Percentiles rank a stretch among this genome's conserved stretches.
These are phyloP conservation scores for Clonostachys sp. DNA, from an alignment of 2,329 filamentous ascomycete species.

Conservation along the genomic window DNA sequence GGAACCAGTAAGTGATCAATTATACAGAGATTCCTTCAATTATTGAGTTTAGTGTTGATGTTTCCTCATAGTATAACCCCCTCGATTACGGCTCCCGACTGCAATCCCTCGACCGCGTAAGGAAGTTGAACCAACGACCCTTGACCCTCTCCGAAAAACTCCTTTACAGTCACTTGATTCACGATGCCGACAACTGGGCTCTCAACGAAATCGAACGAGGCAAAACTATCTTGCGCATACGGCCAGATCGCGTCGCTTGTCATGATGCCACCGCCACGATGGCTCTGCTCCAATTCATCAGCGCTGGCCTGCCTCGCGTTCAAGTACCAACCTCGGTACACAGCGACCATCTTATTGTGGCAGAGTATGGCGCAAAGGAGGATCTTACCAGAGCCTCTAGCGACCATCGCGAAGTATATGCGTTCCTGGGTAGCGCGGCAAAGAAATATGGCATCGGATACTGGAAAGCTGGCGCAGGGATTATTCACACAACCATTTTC, in stretches of 20 bases:
- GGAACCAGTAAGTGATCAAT: conserved; percentile 3
- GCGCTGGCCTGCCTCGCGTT: conserved; percentile 28
- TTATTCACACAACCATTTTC: conserved; percentile 31
- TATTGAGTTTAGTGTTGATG: too few species aligned
- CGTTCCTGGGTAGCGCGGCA: conserved; percentile 27
- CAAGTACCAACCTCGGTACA: conserved; percentile 30
- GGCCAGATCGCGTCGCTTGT: conserved; percentile 31
- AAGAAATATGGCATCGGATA: conserved; percentile 40
- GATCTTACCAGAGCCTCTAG: conserved; percentile 16
- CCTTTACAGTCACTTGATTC: conserved; percentile 27
- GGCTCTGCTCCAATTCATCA: conserved; percentile 35
- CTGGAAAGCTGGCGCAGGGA: conserved; percentile 27
- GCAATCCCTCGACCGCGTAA: conserved; percentile 7
- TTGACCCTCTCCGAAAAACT: conserved; percentile 30
- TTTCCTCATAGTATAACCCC: conserved; percentile 3
- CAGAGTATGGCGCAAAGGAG: conserved; percentile 19
- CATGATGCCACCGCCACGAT: conserved; percentile 36
- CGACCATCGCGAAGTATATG: conserved; percentile 29
- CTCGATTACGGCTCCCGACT: conserved; percentile 10
- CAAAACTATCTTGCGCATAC: conserved; percentile 26
- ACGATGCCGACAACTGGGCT: conserved; percentile 13
- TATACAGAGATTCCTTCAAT: too few species aligned
- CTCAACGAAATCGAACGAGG: conserved; percentile 24
- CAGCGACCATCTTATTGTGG: conserved; percentile 28
- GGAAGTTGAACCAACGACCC: conserved; percentile 13